These are phyloP conservation scores for Ogataea allantospora DNA, from an alignment of 805 yeast genomes.

Conservation along the genomic window DNA sequence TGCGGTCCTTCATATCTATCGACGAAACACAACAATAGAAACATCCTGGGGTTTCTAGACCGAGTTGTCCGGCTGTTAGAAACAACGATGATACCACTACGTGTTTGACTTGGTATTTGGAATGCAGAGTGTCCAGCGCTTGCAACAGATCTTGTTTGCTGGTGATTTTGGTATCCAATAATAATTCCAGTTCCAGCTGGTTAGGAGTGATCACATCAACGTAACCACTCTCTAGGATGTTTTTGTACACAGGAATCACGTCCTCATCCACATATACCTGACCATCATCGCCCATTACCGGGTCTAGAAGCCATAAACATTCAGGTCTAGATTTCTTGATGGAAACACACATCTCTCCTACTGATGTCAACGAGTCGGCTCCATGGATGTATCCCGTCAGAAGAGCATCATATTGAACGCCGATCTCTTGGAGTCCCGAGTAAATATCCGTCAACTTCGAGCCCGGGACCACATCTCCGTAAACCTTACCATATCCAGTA, in stretches of 20 bases:
- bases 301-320: constrained; percentile 62
- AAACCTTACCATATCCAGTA: constrained; percentile 63
- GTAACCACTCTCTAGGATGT: constrained; percentile 40
- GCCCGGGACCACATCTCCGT: constrained; percentile 45
- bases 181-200: constrained; percentile 80
- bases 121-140: constrained; percentile 52
- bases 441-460: constrained; percentile 40
- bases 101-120: constrained; percentile 46
- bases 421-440: constrained; percentile 36
- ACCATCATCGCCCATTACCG: constrained; percentile 82
- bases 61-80: constrained; percentile 21
- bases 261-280: constrained; percentile 58
- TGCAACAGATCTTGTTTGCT: constrained; percentile 37
- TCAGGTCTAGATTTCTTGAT: constrained; percentile 37
- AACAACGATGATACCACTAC: constrained; percentile 67
- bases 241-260: constrained; percentile 57
- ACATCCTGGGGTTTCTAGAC: constrained; percentile 16
- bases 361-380: constrained; percentile 43
- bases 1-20: constrained; percentile 17
- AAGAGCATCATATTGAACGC: constrained; percentile 48
- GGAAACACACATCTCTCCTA: constrained; percentile 37
- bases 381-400: constrained; percentile 72
- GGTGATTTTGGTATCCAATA: constrained; percentile 43
- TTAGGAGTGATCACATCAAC: constrained; percentile 86
- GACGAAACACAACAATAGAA: constrained; percentile 49